Conservation (phyloP, 495 filamentous ascomycete species). For the Penicillium manginii region DNA sequence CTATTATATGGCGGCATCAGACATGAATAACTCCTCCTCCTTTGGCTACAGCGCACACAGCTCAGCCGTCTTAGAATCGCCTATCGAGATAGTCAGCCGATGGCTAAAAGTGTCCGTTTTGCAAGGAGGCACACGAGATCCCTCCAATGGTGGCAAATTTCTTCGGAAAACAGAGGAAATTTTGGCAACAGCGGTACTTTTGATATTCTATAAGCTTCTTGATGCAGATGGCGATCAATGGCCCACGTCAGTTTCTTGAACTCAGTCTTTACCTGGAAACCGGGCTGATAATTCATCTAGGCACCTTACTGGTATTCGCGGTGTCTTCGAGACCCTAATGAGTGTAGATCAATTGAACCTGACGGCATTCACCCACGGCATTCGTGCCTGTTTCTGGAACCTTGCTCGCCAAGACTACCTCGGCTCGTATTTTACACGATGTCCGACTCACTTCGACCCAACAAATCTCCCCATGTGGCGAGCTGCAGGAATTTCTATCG, state of each 20-base stretch:
- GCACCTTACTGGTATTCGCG: conserved; percentile 35
- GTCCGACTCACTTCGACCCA: conserved; percentile 37
- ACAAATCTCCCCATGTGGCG: conserved; percentile 38
- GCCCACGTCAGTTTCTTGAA: conserved; percentile 35
- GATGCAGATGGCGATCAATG: conserved; percentile 41
- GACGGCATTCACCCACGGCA: conserved; percentile 33
- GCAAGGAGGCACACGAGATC: conserved; percentile 10
- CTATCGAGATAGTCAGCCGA: conserved; percentile 33
- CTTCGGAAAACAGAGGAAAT: conserved; percentile 38
- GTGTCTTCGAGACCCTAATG: conserved; percentile 37
- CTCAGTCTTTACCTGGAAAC: background rate
- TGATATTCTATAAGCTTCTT: conserved; percentile 39
- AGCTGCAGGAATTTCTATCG: conserved; percentile 40
- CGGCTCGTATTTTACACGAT: conserved; percentile 41
- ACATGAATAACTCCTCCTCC: conserved; percentile 33
- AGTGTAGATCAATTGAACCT: conserved; percentile 10
- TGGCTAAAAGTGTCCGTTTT: conserved; percentile 29
- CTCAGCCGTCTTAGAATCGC: conserved; percentile 42
- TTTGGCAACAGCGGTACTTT: conserved; percentile 32
- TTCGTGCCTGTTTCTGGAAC: conserved; percentile 46
- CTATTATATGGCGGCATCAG: conserved; percentile 40
- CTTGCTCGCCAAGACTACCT: conserved; percentile 46
- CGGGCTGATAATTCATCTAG: conserved; percentile 22
- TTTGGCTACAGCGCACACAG: conserved; percentile 42
- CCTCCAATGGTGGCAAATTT: conserved; percentile 12